Percentiles rank a stretch among this genome's conserved stretches.
Evolutionary conservation across 2,329 filamentous ascomycete genomes (phyloP).

Genomic region (Exophiala dermatitidis): DNA sequence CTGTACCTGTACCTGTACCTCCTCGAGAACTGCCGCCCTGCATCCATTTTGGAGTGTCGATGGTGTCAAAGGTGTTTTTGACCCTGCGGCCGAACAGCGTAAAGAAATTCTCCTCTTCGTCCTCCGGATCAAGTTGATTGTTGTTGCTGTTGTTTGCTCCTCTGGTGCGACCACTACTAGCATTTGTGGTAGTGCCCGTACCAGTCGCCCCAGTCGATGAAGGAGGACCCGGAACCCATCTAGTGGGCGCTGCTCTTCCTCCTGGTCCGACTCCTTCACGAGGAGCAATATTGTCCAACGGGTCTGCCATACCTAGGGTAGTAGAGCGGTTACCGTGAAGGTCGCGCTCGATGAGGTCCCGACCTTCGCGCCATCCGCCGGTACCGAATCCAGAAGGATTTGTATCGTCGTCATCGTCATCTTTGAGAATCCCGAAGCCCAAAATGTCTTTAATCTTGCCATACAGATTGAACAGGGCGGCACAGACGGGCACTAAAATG

Average conservation of each 20-base stretch:
- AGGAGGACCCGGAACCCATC: slow-evolving; percentile 30
- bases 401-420: slow-evolving; percentile 61
- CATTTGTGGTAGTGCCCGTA: no score
- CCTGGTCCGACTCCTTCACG: slow-evolving; percentile 25
- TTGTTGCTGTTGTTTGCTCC: no score
- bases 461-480: slow-evolving; percentile 84
- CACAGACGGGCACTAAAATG: slow-evolving; percentile 75
- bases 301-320: slow-evolving; percentile 35
- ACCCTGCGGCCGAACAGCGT: slow-evolving; percentile 75
- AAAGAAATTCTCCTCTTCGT: slow-evolving; percentile 75
- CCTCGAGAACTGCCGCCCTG: slow-evolving; percentile 32
- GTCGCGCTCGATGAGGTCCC: slow-evolving; percentile 83
- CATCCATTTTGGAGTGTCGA: slow-evolving; percentile 76
- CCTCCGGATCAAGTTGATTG: slow-evolving; percentile 46
- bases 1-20: slow-evolving; percentile 47
- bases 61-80: slow-evolving; percentile 82
- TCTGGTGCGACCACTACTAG: no score
- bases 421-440: slow-evolving; percentile 72
- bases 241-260: slow-evolving; percentile 30
- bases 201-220: no score
- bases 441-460: slow-evolving; percentile 67
- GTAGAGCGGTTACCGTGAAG: slow-evolving; percentile 52
- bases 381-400: slow-evolving; percentile 62
- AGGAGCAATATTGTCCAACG: slow-evolving; percentile 22
- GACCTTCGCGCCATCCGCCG: slow-evolving; percentile 84